Percentiles rank a stretch among this genome's conserved stretches.
phyloP scores from a whole-genome alignment of 306 rosid species.

The Quercus alba region DNA sequence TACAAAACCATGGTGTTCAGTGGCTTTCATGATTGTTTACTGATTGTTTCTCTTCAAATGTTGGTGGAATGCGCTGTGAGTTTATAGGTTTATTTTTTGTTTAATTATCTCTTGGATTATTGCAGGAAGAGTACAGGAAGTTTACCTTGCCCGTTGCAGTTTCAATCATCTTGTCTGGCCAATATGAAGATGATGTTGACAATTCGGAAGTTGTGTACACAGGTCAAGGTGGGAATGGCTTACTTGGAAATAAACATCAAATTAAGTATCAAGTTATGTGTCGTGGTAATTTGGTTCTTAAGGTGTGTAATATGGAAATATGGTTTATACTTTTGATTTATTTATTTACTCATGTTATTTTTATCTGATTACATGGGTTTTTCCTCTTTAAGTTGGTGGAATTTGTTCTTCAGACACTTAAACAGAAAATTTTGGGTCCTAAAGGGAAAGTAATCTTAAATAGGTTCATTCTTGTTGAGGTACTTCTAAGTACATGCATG shows the following conservation, averaged over 20 bases:
- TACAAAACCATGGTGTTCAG: not conserved
- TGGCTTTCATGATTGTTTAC: not conserved
- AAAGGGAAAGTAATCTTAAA: not conserved
- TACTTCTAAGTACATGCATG: not conserved
- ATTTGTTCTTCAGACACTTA: not conserved
- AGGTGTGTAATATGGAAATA: constrained; percentile 19
- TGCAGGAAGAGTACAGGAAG: constrained; percentile 9
- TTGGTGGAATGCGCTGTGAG: not conserved
- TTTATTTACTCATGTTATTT: not conserved
- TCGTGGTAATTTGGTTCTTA: constrained; percentile 39
- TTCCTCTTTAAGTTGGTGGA: not conserved
- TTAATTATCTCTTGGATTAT: not conserved
- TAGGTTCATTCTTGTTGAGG: not conserved
- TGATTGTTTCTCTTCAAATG: not conserved
- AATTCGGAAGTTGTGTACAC: constrained; percentile 33
- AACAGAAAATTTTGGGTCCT: not conserved
- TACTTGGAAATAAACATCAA: constrained; percentile 40
- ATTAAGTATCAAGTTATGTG: constrained; percentile 30
- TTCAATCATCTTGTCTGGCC: constrained; percentile 27
- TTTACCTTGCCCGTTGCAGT: constrained; percentile 26
- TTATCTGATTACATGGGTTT: not conserved
- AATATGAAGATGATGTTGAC: constrained; percentile 34
- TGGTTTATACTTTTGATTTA: not conserved
- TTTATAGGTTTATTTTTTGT: not conserved
- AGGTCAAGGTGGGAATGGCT: constrained; percentile 41